phyloP scores from a whole-genome alignment of 148 eudicot genomes.

The Mesembryanthemum crystallinum region DNA sequence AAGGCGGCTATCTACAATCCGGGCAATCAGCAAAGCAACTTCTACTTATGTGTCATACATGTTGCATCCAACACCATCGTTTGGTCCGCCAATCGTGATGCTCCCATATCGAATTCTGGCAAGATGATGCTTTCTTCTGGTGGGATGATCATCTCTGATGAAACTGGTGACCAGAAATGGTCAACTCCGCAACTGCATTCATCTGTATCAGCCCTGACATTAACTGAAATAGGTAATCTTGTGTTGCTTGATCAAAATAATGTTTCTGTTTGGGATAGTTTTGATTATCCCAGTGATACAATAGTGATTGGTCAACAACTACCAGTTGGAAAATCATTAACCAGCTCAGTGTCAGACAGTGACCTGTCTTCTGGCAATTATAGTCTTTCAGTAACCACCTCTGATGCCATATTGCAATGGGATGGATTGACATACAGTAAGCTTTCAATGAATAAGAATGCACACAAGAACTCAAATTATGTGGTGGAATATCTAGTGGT shows the following conservation, averaged over 20 bases:
- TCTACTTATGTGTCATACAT: conserved; percentile 69
- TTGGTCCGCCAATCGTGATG: conserved; percentile 77
- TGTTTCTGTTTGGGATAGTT: conserved; percentile 66
- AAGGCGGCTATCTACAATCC: conserved; percentile 68
- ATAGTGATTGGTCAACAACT: conserved; percentile 60
- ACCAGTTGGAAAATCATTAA: conserved; percentile 37
- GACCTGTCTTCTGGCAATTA: conserved; percentile 56
- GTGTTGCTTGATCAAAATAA: conserved; percentile 50
- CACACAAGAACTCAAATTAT: conserved; percentile 39
- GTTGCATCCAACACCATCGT: conserved; percentile 44
- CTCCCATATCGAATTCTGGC: conserved; percentile 53
- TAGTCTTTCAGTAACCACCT: conserved; percentile 36
- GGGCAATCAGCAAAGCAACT: conserved; percentile 32
- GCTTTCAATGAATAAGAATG: conserved; percentile 56
- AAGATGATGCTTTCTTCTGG: conserved; percentile 36
- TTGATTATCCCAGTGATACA: conserved; percentile 61
- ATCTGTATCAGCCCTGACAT: conserved; percentile 38
- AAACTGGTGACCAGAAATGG: conserved; percentile 49
- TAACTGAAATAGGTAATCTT: conserved; percentile 63
- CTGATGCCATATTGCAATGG: conserved; percentile 65
- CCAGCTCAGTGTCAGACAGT: conserved; percentile 36
- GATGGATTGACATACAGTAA: conserved; percentile 52
- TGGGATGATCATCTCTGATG: conserved; percentile 48
- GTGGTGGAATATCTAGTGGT: conserved; percentile 45
- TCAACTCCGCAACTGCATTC: conserved; percentile 52